Base-by-base conservation (phyloP, 2,329 filamentous ascomycete species). In the Parafenestella ontariensis region DNA sequence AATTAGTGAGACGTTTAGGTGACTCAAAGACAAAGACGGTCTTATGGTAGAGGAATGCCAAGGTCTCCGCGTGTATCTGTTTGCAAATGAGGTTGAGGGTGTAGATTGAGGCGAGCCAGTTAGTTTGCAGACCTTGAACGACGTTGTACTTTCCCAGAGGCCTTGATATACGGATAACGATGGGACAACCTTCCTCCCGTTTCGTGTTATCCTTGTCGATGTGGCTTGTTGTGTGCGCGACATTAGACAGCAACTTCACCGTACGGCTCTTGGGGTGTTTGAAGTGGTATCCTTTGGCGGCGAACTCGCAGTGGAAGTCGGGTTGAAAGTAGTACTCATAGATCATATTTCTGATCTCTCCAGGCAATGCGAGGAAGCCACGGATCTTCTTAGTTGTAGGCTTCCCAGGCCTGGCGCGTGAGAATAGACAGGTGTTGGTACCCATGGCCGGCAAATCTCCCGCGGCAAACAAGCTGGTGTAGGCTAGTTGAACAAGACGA, bases 311-410 rank as follows among this genome's bases (percentile, higher is more conserved):
- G 28, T 57, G 60, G 44, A 65, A 63, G 41, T 54, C 52, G n/a
- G 68, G 43, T 31, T 58, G 42, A 49, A 75, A 75, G 61, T 71
- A 74, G 60, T 66, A 69, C 8, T 46, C 52, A 62, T 82, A 86
- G 44, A 86, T 82, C 1, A 70, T 62, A 54, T 75, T 73, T 49
- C 83, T 79, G 13, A 85, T 60, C 63, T 86, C 83, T 15, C 77
- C 76, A 0, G 83, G 82, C 0, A 85, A 62, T 1, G 59, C 47
- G 4, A 76, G 61, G 51, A 77, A 76, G 21, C 68, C 66, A n/a
- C 52, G 56, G 8, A 57, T 52, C 46, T 63, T 59, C 40, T 59
- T 70, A 8, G 46, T 39, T 7, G 46, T 20, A 17, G 29, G 18
- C 26, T 40, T 52, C 23, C 40, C 50, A 15, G 51, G 52, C 24